Percentiles rank a stretch among this genome's conserved stretches.
phyloP scores from a whole-genome alignment of 2,329 filamentous ascomycete species.

The Cladosporium sp. region DNA sequence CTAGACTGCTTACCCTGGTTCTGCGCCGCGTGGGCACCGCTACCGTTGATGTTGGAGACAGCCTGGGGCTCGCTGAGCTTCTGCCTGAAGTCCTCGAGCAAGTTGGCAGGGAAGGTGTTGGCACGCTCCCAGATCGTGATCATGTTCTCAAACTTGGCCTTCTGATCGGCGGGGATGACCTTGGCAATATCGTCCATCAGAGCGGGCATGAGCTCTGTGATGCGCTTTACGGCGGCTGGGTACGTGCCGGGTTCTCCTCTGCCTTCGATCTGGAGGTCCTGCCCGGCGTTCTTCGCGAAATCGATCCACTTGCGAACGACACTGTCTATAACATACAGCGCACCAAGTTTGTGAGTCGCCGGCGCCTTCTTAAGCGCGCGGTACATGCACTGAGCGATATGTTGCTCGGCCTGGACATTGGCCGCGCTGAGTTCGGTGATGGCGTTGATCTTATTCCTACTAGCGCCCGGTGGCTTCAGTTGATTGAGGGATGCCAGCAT shows the following conservation, averaged over 20 bases:
- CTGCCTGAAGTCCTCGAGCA: conserved; percentile 78
- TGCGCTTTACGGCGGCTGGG: conserved; percentile 90
- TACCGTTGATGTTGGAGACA: conserved; percentile 13
- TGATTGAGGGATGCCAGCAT: conserved; percentile 86
- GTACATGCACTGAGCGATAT: conserved; percentile 92
- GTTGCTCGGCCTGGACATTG: conserved; percentile 89
- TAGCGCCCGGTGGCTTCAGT: conserved; percentile 89
- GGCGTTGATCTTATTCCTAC: conserved; percentile 80
- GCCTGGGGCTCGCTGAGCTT: conserved; percentile 33
- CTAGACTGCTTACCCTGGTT: conserved; percentile 14
- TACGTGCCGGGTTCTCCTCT: conserved; percentile 84
- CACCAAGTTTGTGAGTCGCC: conserved; percentile 92
- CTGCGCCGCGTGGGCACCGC: conserved; percentile 12
- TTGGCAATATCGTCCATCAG: conserved; percentile 94
- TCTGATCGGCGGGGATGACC: conserved; percentile 85
- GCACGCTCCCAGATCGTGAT: conserved; percentile 98
- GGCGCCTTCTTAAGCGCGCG: conserved; percentile 95
- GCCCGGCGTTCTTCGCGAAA: conserved; percentile 79
- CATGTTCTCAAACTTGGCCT: conserved; percentile 94
- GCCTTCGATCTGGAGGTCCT: conserved; percentile 57
- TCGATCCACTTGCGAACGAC: conserved; percentile 99
- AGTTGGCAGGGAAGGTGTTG: conserved; percentile 74
- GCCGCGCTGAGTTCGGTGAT: conserved; percentile 82
- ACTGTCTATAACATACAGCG: conserved; percentile 99
- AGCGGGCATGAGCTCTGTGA: conserved; percentile 87